Evolutionary conservation across 2,329 filamentous ascomycete species (phyloP).

Genomic region (Coccinonectria pachysandricola): DNA sequence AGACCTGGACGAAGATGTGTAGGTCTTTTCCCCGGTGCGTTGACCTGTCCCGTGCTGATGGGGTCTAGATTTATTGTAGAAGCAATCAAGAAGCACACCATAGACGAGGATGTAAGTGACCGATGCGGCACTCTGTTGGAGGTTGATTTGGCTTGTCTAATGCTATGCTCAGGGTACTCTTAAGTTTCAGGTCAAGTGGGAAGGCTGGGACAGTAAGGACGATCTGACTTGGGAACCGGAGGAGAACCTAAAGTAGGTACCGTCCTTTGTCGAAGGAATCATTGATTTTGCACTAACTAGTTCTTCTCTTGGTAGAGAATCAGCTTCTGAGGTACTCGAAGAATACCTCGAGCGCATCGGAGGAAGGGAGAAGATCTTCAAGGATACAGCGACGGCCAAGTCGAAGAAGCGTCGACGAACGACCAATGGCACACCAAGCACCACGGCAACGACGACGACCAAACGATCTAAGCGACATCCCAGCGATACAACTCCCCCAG

Average conservation of each 20-base stretch:
- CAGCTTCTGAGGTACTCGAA: slow-evolving; percentile 48
- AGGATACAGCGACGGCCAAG: slow-evolving; percentile 37
- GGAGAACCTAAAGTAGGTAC: slow-evolving; percentile 40
- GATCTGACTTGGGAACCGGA: slow-evolving; percentile 76
- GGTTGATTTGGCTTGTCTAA: slow-evolving; percentile 3
- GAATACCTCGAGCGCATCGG: slow-evolving; percentile 56
- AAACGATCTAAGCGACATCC: slow-evolving; percentile 43
- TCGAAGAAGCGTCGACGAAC: slow-evolving; percentile 49
- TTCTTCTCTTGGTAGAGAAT: slow-evolving; percentile 32
- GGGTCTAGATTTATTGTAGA: slow-evolving; percentile 59
- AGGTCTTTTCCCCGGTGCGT: slow-evolving; percentile 17
- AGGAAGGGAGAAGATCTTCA: slow-evolving; percentile 47
- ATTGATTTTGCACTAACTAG: slow-evolving; percentile 1
- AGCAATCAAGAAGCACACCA: slow-evolving; percentile 56
- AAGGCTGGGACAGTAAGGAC: slow-evolving; percentile 58
- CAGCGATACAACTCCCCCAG: slow-evolving; percentile 36
- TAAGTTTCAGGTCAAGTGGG: slow-evolving; percentile 69
- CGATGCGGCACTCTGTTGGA: background rate
- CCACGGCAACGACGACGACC: slow-evolving; percentile 11
- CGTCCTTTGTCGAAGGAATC: background rate
- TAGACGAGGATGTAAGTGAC: slow-evolving; percentile 41
- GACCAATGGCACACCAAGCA: slow-evolving; percentile 26
- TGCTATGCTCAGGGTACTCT: slow-evolving; percentile 31
- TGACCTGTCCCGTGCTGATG: slow-evolving; percentile 12
- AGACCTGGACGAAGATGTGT: slow-evolving; percentile 34